Evolutionary conservation across 1,139 yeast genomes (phyloP).

Genomic region (Scheffersomyces illinoinensis): DNA sequence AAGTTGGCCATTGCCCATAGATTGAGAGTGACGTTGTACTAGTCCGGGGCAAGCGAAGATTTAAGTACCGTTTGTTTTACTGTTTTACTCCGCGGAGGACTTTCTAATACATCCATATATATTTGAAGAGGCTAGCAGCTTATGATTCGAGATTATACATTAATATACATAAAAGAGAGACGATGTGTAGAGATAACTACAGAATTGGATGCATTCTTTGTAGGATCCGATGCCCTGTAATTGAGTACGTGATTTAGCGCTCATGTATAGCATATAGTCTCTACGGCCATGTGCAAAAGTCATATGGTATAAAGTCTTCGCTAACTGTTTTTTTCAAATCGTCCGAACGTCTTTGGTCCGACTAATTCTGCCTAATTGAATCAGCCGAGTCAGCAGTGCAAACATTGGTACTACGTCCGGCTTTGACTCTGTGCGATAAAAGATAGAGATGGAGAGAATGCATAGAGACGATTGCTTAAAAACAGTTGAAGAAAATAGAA

Average conservation of each 20-base stretch:
- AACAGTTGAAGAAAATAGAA: too few species aligned
- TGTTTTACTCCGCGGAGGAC: neutral
- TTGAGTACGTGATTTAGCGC: too few species aligned
- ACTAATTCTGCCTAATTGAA: neutral
- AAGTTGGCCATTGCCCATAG: conserved; percentile 83
- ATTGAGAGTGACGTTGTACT: conserved; percentile 63
- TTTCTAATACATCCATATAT: neutral
- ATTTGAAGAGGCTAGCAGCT: neutral
- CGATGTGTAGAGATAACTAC: neutral
- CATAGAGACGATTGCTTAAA: neutral
- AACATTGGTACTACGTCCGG: neutral
- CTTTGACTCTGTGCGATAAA: neutral
- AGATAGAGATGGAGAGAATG: neutral
- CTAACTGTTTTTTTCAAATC: too few species aligned
- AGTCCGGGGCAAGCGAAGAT: neutral
- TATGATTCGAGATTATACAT: neutral
- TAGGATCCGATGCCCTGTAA: too few species aligned
- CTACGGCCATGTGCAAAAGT: too few species aligned
- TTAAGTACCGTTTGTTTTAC: neutral
- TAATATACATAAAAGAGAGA: neutral
- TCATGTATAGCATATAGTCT: too few species aligned
- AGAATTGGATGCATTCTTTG: neutral
- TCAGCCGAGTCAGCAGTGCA: neutral
- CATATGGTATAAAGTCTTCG: neutral
- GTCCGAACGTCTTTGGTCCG: neutral